Percentiles rank a stretch among this genome's conserved stretches.
Conservation (phyloP, 1,284 basidiomycete genomes). For the Rhodotorula glutinis region DNA sequence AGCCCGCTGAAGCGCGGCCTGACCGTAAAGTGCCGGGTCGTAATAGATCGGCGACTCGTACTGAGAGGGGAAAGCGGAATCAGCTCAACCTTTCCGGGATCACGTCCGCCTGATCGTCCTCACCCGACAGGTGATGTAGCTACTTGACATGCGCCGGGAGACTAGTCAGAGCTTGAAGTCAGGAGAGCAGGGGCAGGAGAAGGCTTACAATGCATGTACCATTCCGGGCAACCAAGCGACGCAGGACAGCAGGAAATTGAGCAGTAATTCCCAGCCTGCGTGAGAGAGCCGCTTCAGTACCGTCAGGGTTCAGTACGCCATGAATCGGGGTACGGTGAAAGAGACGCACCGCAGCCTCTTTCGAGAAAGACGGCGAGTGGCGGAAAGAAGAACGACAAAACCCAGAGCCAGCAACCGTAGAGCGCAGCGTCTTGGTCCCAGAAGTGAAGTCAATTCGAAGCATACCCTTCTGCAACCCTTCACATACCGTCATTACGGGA, state of each 20-base stretch:
- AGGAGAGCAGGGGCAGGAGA: background rate
- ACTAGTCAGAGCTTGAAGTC: background rate
- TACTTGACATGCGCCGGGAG: background rate
- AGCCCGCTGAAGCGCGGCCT: background rate
- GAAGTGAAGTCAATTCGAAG: background rate
- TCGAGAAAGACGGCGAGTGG: slow-evolving; percentile 2
- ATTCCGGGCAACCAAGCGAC: background rate
- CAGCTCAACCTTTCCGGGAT: background rate
- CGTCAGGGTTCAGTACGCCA: background rate
- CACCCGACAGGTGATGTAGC: background rate
- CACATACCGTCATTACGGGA: slow-evolving; percentile 6
- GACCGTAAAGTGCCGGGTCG: background rate
- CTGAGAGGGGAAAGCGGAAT: background rate
- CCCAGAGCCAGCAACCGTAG: background rate
- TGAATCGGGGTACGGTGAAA: too few relatives aligned
- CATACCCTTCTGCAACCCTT: too few relatives aligned
- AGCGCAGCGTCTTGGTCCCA: background rate
- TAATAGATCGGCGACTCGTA: background rate
- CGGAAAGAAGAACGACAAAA: slow-evolving; percentile 5
- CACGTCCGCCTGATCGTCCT: background rate
- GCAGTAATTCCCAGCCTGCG: background rate
- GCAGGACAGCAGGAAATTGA: background rate
- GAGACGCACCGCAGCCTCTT: slow-evolving; percentile 6
- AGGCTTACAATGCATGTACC: background rate
- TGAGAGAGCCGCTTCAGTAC: background rate